phyloP scores from a whole-genome alignment of 495 filamentous ascomycete species.

The Penicillium waksmanii region DNA sequence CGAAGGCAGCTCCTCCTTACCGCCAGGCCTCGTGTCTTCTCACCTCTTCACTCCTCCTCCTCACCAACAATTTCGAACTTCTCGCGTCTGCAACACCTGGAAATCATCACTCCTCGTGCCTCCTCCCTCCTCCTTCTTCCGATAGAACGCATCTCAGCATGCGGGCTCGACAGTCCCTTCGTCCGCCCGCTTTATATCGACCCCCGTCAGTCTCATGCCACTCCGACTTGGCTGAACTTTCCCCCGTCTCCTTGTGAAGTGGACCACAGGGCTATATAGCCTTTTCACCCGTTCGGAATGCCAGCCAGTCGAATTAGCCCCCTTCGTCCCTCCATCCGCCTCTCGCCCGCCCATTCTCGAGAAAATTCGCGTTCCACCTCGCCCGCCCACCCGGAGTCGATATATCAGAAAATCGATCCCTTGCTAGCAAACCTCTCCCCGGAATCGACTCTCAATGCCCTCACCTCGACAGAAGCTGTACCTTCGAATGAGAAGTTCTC shows the following conservation, averaged over 20 bases:
- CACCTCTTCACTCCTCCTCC: background rate
- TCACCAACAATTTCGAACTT: background rate
- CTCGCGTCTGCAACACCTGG: conserved; percentile 1
- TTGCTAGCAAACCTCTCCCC: conserved; percentile 59
- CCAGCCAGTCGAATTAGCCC: conserved; percentile 36
- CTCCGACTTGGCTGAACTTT: conserved; percentile 16
- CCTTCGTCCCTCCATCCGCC: conserved; percentile 34
- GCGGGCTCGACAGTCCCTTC: conserved; percentile 35
- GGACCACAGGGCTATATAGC: conserved; percentile 15
- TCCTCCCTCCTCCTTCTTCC: conserved; percentile 4
- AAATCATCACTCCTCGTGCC: conserved; percentile 9
- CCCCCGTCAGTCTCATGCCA: conserved; percentile 29
- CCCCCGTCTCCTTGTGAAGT: conserved; percentile 21
- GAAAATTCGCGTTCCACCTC: conserved; percentile 33
- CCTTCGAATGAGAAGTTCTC: conserved; percentile 50
- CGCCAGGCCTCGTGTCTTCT: conserved; percentile 11
- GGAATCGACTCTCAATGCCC: conserved; percentile 57
- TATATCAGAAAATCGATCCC: conserved; percentile 49
- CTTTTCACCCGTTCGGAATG: conserved; percentile 34
- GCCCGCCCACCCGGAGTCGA: conserved; percentile 27
- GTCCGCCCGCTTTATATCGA: conserved; percentile 28
- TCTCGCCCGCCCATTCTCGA: conserved; percentile 31
- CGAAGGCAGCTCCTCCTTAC: conserved; percentile 4
- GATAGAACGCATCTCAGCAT: conserved; percentile 33
- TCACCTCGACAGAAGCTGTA: conserved; percentile 56